Evolutionary conservation across 495 filamentous ascomycete species (phyloP).

Genomic region (Penicillium crystallinum): DNA sequence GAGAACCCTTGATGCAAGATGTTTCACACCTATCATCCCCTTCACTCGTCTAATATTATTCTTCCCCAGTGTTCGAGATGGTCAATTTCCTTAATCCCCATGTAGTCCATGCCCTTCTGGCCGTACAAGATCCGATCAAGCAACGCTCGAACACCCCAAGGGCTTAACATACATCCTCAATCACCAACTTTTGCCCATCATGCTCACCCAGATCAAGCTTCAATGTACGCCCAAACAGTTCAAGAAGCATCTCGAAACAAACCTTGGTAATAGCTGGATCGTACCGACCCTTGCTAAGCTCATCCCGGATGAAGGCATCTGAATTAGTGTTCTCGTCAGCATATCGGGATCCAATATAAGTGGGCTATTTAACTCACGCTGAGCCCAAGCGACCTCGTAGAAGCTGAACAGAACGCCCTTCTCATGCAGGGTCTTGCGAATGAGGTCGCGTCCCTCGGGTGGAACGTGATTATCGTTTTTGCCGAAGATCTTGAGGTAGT

Average conservation of each 20-base stretch:
- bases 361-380: constrained; percentile 52
- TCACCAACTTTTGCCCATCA: constrained; percentile 42
- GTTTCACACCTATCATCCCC: no score
- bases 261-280: constrained; percentile 80
- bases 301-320: constrained; percentile 94
- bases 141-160: background rate
- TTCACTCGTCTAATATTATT: no score
- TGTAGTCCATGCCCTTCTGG: no score
- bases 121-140: no score
- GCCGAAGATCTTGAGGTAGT: constrained; percentile 59
- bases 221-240: constrained; percentile 75
- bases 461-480: constrained; percentile 89
- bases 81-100: no score
- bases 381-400: constrained; percentile 86
- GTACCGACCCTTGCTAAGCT: constrained; percentile 87
- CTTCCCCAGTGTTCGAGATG: no score
- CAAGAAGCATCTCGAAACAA: constrained; percentile 89
- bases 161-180: constrained; percentile 56
- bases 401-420: constrained; percentile 71
- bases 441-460: constrained; percentile 76
- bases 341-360: no score
- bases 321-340: background rate
- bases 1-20: no score
- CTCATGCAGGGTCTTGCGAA: constrained; percentile 76
- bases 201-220: constrained; percentile 68